Evolutionary conservation across 2,329 filamentous ascomycete species (phyloP).

Genomic region (Claviceps quebecensis): DNA sequence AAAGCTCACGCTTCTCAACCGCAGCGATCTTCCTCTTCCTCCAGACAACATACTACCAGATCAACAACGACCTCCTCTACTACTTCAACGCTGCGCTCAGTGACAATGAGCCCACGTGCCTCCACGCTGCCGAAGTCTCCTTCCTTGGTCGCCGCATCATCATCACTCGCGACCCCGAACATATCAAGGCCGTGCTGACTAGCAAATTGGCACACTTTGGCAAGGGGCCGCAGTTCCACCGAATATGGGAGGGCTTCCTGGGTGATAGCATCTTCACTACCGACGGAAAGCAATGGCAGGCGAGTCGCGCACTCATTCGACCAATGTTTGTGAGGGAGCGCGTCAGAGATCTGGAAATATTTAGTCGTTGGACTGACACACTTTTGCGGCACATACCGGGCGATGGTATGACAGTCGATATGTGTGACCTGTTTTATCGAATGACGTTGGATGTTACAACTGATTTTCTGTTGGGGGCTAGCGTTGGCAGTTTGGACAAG

Average conservation of each 20-base stretch:
- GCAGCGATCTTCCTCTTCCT: constrained; percentile 4
- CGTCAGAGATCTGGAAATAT: constrained; percentile 64
- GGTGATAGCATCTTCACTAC: constrained; percentile 67
- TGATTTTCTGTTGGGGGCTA: background rate
- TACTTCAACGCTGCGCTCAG: background rate
- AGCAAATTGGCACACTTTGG: constrained; percentile 75
- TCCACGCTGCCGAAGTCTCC: constrained; percentile 33
- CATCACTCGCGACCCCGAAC: constrained; percentile 71
- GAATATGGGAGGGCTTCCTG: constrained; percentile 61
- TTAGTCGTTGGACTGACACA: constrained; percentile 35
- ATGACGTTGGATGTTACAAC: constrained; percentile 1
- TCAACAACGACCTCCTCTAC: constrained; percentile 1
- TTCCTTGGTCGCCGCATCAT: constrained; percentile 44
- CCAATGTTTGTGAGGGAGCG: constrained; percentile 80
- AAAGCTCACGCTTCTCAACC: background rate
- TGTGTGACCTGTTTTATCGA: constrained; percentile 1
- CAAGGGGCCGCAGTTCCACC: constrained; percentile 62
- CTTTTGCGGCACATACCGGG: constrained; percentile 2
- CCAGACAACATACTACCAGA: constrained; percentile 3
- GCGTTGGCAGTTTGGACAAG: constrained; percentile 20
- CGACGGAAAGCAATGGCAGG: constrained; percentile 65
- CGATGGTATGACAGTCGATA: background rate
- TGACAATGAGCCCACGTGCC: background rate
- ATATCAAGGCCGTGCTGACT: constrained; percentile 77
- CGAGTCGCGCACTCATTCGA: constrained; percentile 61